phyloP scores from a whole-genome alignment of 768 basidiomycete species.

The Mycena vulgaris region DNA sequence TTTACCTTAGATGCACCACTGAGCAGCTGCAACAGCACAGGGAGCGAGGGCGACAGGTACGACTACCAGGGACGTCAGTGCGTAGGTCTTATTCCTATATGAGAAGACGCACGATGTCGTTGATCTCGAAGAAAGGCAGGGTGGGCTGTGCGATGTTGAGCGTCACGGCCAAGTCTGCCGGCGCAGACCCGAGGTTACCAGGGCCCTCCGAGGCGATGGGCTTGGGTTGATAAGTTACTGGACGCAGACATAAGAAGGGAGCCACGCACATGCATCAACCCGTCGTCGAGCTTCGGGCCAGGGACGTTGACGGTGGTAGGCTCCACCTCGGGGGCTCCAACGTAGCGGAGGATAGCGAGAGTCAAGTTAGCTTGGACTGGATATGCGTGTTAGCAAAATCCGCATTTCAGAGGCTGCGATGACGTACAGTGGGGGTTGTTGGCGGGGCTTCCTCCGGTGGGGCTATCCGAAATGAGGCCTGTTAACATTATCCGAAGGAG shows the following conservation, averaged over 20 bases:
- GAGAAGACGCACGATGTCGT: constrained; percentile 35
- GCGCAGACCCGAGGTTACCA: constrained; percentile 34
- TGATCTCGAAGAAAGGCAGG: constrained; percentile 37
- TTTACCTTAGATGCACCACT: constrained; percentile 15
- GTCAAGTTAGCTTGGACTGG: constrained; percentile 50
- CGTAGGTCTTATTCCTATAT: not conserved
- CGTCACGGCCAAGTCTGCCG: constrained; percentile 27
- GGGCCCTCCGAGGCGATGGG: constrained; percentile 34
- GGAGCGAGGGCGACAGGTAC: constrained; percentile 20
- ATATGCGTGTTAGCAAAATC: not conserved
- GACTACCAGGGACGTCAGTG: not conserved
- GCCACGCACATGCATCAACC: constrained; percentile 47
- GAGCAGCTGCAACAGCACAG: constrained; percentile 20
- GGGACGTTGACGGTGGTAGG: constrained; percentile 47
- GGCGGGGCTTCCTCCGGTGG: constrained; percentile 43
- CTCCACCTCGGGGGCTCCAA: constrained; percentile 50
- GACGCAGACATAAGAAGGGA: not conserved
- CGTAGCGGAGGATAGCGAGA: constrained; percentile 55
- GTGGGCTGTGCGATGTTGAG: constrained; percentile 37
- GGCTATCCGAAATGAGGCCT: constrained; percentile 12
- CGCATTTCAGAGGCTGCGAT: too few species aligned
- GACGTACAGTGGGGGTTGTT: constrained; percentile 46
- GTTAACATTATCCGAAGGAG: not conserved
- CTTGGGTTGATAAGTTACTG: not conserved
- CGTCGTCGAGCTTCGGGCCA: constrained; percentile 45